Evolutionary conservation across 495 filamentous ascomycete genomes (phyloP).

Genomic region (Astrocystis sublimbata): DNA sequence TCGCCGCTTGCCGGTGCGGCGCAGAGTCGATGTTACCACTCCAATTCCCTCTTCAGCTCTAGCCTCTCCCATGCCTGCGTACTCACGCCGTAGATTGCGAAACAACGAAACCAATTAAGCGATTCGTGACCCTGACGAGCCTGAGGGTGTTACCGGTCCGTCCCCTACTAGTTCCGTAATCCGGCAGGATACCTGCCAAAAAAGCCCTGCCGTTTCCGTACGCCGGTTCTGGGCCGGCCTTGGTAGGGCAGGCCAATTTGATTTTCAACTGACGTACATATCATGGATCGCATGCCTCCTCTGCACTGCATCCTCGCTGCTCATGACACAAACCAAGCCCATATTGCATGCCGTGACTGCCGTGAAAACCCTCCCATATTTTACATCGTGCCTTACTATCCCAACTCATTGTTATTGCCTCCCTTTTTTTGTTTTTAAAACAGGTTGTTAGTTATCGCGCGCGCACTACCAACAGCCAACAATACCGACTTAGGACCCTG

Average conservation of each 20-base stretch:
- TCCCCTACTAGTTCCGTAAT: neutral
- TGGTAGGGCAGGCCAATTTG: no score
- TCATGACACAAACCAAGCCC: neutral
- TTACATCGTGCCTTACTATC: neutral
- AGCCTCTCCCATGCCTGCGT: neutral
- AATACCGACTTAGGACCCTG: neutral
- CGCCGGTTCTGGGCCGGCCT: no score
- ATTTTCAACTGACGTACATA: no score
- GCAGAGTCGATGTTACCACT: neutral
- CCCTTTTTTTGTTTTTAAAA: no score
- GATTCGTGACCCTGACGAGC: neutral
- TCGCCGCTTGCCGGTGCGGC: neutral
- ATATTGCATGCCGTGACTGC: slow-evolving; percentile 11
- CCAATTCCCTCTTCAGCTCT: neutral
- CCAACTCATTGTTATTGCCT: neutral
- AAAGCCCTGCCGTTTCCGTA: no score
- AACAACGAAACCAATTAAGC: neutral
- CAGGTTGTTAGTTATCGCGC: neutral
- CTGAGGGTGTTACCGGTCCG: neutral
- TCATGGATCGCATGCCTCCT: no score
- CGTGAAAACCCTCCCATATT: neutral
- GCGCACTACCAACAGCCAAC: neutral
- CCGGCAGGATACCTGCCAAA: no score
- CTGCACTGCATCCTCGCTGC: no score
- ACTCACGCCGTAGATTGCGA: no score